These are phyloP conservation scores for Cercospora zeina DNA, from an alignment of 2,329 filamentous ascomycete genomes.

Conservation along the genomic window DNA sequence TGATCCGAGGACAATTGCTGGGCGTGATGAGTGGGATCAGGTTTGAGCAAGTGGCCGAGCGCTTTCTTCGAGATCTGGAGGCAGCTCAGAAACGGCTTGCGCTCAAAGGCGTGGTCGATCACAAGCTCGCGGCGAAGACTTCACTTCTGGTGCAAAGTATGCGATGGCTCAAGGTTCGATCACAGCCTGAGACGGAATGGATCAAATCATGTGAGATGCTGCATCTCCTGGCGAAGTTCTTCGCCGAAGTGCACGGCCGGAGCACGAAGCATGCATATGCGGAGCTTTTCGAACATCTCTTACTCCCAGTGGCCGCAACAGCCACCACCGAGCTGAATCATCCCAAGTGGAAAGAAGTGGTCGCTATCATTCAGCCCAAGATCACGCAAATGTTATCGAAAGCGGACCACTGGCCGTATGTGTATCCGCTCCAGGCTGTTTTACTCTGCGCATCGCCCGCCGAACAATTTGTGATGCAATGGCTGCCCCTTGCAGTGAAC, in stretches of 20 bases:
- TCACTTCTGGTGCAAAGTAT: slow-evolving; percentile 88
- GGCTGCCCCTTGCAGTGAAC: slow-evolving; percentile 76
- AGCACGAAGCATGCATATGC: slow-evolving; percentile 93
- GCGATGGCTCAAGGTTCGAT: slow-evolving; percentile 80
- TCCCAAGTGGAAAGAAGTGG: slow-evolving; percentile 82
- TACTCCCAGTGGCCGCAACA: slow-evolving; percentile 82
- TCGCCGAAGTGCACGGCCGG: slow-evolving; percentile 81
- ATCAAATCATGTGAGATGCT: slow-evolving; percentile 87
- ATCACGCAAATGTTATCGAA: slow-evolving; percentile 85
- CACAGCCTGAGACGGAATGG: slow-evolving; percentile 73
- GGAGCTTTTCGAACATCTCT: slow-evolving; percentile 80
- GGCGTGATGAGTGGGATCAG: slow-evolving; percentile 96
- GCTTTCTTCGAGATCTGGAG: slow-evolving; percentile 80
- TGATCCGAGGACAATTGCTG: slow-evolving; percentile 85
- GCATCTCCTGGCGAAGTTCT: slow-evolving; percentile 75
- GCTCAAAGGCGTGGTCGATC: slow-evolving; percentile 66
- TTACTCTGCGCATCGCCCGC: slow-evolving; percentile 84
- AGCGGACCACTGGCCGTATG: slow-evolving; percentile 84
- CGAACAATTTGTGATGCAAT: slow-evolving; percentile 81
- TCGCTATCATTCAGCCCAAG: slow-evolving; percentile 74
- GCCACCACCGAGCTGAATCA: slow-evolving; percentile 71
- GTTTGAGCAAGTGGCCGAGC: slow-evolving; percentile 77
- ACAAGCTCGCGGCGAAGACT: slow-evolving; percentile 75
- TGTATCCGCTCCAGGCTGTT: slow-evolving; percentile 84
- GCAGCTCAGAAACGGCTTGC: slow-evolving; percentile 72